phyloP scores from a whole-genome alignment of 2,329 filamentous ascomycete genomes.

The Zymoseptoria brevis region DNA sequence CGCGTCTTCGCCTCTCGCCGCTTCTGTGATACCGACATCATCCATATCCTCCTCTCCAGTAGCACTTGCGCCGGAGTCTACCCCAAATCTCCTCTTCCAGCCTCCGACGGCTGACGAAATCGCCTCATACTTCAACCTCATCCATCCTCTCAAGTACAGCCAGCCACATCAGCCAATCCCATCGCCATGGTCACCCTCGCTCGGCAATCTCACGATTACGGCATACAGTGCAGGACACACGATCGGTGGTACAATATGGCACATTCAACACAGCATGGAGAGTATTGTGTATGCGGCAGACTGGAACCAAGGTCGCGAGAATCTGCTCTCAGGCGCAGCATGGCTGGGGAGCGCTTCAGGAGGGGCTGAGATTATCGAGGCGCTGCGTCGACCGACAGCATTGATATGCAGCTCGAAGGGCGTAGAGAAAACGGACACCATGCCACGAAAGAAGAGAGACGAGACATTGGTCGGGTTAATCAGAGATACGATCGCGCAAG shows the following conservation, averaged over 20 bases:
- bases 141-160: slow-evolving; percentile 91
- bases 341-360: slow-evolving; percentile 82
- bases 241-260: slow-evolving; percentile 95
- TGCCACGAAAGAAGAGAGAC: slow-evolving; percentile 70
- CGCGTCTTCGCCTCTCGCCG: slow-evolving; percentile 76
- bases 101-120: slow-evolving; percentile 83
- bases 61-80: slow-evolving; percentile 48
- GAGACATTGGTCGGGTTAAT: slow-evolving; percentile 79
- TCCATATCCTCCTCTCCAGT: slow-evolving; percentile 43
- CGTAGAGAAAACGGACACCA: slow-evolving; percentile 56
- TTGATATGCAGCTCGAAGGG: slow-evolving; percentile 86
- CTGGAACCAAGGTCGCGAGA: slow-evolving; percentile 96
- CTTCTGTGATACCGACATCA: slow-evolving; percentile 68
- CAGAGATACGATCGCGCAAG: slow-evolving; percentile 65
- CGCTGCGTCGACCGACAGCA: slow-evolving; percentile 85
- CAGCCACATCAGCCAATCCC: slow-evolving; percentile 86
- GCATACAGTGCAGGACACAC: slow-evolving; percentile 96
- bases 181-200: slow-evolving; percentile 77
- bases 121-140: slow-evolving; percentile 78
- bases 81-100: slow-evolving; percentile 51
- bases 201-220: slow-evolving; percentile 88
- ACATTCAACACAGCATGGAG: slow-evolving; percentile 92
- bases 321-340: slow-evolving; percentile 84
- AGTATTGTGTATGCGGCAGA: slow-evolving; percentile 96
- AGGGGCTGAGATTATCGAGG: slow-evolving; percentile 85